Conservation (phyloP, 176 grass and related monocot species). For the Thalia dealbata region DNA sequence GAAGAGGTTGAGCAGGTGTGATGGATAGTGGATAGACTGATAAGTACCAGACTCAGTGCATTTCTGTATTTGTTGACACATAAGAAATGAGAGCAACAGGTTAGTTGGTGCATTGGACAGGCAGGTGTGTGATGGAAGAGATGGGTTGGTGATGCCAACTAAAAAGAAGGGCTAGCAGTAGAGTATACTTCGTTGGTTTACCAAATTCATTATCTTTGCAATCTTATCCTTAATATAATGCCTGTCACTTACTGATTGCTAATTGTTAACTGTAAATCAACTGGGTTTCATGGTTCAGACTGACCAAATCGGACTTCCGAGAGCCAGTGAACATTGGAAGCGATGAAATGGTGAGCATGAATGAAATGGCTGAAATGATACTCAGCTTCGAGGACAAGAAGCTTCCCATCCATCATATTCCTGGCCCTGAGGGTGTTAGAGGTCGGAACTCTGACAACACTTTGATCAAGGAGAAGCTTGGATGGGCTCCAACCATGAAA, state of each 20-base stretch:
- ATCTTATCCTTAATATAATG: not conserved
- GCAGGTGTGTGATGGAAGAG: no score
- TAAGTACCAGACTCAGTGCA: no score
- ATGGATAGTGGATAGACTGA: no score
- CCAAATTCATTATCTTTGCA: not conserved
- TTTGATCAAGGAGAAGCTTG: slow-evolving; percentile 7
- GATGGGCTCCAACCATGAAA: slow-evolving; percentile 8
- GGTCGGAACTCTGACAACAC: slow-evolving; percentile 12
- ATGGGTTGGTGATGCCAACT: no score
- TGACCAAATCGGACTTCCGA: slow-evolving; percentile 10
- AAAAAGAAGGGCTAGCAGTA: no score
- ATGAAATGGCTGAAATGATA: slow-evolving; percentile 11
- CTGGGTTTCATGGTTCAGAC: not conserved
- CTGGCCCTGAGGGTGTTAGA: slow-evolving; percentile 6
- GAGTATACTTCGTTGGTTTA: not conserved
- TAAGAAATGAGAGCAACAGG: no score
- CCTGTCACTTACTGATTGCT: no score
- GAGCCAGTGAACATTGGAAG: slow-evolving; percentile 14
- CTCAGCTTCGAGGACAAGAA: slow-evolving; percentile 9
- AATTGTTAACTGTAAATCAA: not conserved
- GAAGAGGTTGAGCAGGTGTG: no score
- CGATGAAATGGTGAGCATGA: slow-evolving; percentile 18
- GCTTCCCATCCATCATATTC: slow-evolving; percentile 11
- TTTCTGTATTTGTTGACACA: not conserved
- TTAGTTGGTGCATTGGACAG: no score